Evolutionary conservation across 1,139 yeast genomes (phyloP), one percentile per base, ranked within the genome.

Genomic region (Suhomyces maxii): DNA sequence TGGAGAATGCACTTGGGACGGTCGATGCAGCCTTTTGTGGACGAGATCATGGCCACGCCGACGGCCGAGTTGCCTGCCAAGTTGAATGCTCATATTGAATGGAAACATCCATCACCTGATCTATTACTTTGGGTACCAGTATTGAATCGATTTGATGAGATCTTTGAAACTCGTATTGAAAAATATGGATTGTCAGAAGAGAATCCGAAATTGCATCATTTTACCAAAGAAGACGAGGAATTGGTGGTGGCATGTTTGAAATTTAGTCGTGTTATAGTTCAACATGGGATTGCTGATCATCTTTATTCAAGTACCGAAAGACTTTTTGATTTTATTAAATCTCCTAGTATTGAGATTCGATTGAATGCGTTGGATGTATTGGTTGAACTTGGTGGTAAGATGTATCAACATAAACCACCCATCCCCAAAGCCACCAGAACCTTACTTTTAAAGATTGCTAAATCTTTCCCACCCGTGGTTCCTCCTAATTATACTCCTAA

Each of bases 91-190:
- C 65, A 75, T 49, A 54, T 68, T 49, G 46, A 42, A 34, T 85
- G 93, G 91, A 79, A 80, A 51, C 71, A 85, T 39, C 86, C 91
- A 3, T 73, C 83, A 49, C 90, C 89, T 28, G 91, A 88, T 54
- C 65, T 91, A 39, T 78, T 79, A 53, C 85, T 84, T 50, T 91
- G 96, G 95, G 77, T 88, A 18, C 78, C 85, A 0, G 80, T 89
- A 1, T 70, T 91, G 54, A 86, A 90, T 63, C 73, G 85, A 54
- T 82, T 90, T 56, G 97, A 90, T 60, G 77, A 72, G 11, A 75
- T 88, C 14, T 69, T 89, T 47, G 87, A 83, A 45, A 55, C 56
- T 5, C 67, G 77, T 36, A 78, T 86, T 26, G 64, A 65, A 11
- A 79, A 79, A 52, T 86, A 89, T 57, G 75, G 72, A 7, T 73